A percentile compares a stretch with the other conserved stretches of the same genome.
These are phyloP conservation scores for Diplodia intermedia DNA, from an alignment of 2,329 filamentous ascomycete species.

Conservation along the genomic window DNA sequence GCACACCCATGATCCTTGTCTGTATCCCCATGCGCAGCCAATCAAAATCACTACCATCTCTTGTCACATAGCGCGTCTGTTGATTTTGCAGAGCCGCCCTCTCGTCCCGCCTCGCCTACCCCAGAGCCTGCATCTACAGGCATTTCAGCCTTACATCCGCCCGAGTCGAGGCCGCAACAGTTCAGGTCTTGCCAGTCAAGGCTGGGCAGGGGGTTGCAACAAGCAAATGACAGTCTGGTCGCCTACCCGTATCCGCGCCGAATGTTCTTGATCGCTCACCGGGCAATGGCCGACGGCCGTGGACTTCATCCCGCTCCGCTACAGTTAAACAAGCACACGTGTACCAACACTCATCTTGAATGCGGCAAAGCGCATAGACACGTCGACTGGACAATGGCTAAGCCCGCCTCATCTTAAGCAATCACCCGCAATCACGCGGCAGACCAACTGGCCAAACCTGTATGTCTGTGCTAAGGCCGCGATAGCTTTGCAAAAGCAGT, in stretches of 20 bases:
- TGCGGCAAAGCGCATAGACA: not conserved
- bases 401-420: not conserved
- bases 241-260: not conserved
- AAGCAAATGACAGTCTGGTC: not conserved
- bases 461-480: not conserved
- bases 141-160: constrained; percentile 21
- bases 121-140: not conserved
- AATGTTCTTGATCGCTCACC: not conserved
- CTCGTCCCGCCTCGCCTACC: constrained; percentile 11
- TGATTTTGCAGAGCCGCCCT: constrained; percentile 11
- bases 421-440: not conserved
- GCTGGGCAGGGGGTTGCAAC: not conserved
- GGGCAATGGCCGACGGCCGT: not conserved
- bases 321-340: not conserved
- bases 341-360: not conserved
- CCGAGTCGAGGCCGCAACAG: not conserved
- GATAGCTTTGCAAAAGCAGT: constrained; percentile 1
- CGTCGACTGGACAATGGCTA: not conserved
- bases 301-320: not conserved
- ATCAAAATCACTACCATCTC: not conserved
- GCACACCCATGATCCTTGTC: not conserved
- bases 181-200: not conserved
- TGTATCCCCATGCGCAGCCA: not conserved
- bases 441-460: not conserved
- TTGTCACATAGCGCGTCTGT: not conserved